Evolutionary conservation across 2,329 filamentous ascomycete species (phyloP), one percentile per base, ranked within the genome.

Genomic region (Cephalotrichum gorgonifer): DNA sequence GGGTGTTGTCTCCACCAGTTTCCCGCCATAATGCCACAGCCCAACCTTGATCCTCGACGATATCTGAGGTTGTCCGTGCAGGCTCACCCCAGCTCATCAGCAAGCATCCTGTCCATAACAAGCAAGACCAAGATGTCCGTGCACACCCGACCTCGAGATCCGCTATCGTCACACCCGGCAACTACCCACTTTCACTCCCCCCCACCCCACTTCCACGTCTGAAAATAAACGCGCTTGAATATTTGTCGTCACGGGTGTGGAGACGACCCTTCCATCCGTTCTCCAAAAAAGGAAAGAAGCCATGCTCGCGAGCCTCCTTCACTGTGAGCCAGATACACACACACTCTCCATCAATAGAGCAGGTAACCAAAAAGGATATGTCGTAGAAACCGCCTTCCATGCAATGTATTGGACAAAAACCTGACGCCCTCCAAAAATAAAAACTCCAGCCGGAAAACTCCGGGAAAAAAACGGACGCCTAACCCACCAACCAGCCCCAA

Each of bases 141-240:
- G 30, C 30, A 3, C 9, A n/a, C 22, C 5, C 23, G 8, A 31
- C n/a, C 20, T 15, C n/a, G 4, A 8, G 23, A 5, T 17, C 25
- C 9, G 12, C 26, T 4, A 41, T 3, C 23, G 15, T 22, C 35
- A 47, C 9, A 6, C 44, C n/a, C 43, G 33, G 27, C 28, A 26
- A 26, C 17, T 30, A 27, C n/a, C 17, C 28, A 38, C 20, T 20
- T 15, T 20, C 11, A 26, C 27, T 28, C 26, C 23, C 25, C 30
- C 27, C 44, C 4, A 11, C 30, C 30, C 30, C 15, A 11, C 30
- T 31, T 11, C 30, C 30, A 31, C 30, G 11, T 31, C 30, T 20
- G 35, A 38, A 39, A 47, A 39, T 27, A 47, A 47, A 47, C 44
- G 44, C 44, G 33, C 44, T 41, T 26, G 44, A 25, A 33, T n/a